Evolutionary conservation across 257 asterid species (phyloP).

Genomic region (Lantana camara): DNA sequence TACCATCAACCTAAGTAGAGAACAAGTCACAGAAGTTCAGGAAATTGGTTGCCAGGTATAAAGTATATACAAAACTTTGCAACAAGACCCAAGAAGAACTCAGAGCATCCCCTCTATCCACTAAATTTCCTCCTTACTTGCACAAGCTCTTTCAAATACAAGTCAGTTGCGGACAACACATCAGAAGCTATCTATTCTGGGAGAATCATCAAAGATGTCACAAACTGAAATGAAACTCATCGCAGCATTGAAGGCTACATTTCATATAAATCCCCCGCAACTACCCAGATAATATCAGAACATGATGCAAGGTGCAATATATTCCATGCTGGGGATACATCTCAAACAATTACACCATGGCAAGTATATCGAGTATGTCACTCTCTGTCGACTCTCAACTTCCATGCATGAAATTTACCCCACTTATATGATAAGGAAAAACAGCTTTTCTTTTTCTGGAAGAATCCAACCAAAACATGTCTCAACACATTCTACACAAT

Average conservation of each 20-base stretch:
- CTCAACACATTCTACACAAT: neutral
- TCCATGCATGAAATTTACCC: constrained; percentile 21
- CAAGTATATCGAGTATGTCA: neutral
- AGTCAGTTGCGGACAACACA: constrained; percentile 5
- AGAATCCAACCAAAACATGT: constrained; percentile 18
- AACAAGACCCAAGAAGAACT: neutral
- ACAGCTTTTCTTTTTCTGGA: constrained; percentile 22
- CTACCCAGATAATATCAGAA: constrained; percentile 8
- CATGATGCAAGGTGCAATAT: neutral
- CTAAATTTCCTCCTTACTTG: constrained; percentile 9
- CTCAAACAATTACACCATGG: constrained; percentile 20
- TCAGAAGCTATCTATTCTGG: constrained; percentile 15
- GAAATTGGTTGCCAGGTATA: neutral
- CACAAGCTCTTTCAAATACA: constrained; percentile 20
- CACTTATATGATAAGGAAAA: constrained; percentile 12
- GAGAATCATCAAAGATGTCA: constrained; percentile 22
- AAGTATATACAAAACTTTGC: constrained; percentile 1
- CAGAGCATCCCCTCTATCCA: neutral
- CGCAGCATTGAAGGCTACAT: constrained; percentile 20
- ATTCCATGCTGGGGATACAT: constrained; percentile 14
- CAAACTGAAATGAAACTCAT: constrained; percentile 19
- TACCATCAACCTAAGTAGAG: constrained; percentile 9
- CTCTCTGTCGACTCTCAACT: constrained; percentile 11
- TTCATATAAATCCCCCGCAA: constrained; percentile 22
- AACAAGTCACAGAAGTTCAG: neutral